A percentile compares a stretch with the other conserved stretches of the same genome.
These are phyloP conservation scores for Triticum dicoccoides DNA, from an alignment of 176 grass and related monocot species.

Conservation along the genomic window DNA sequence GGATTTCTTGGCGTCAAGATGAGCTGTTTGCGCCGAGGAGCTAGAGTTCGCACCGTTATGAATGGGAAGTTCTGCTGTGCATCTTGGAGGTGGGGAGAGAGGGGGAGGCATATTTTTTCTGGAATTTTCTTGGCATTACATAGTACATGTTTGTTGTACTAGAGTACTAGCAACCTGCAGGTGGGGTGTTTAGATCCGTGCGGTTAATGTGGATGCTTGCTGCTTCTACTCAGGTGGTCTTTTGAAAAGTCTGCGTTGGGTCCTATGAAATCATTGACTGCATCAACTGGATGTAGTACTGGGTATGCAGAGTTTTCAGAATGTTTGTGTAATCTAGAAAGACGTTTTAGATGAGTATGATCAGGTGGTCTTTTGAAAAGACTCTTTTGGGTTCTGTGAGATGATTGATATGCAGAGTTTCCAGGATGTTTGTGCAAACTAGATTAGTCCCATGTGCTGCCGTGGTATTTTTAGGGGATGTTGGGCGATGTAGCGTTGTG, in stretches of 20 bases:
- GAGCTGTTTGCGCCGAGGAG: background rate
- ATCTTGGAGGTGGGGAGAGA: background rate
- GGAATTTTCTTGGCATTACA: background rate
- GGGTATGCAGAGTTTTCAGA: background rate
- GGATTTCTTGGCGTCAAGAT: background rate
- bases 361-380: too few relatives aligned
- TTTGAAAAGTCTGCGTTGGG: background rate
- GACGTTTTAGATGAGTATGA: too few relatives aligned
- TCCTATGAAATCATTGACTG: slow-evolving; percentile 7
- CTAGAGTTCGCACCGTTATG: background rate
- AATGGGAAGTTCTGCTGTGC: background rate
- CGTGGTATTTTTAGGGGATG: background rate
- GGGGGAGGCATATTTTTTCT: background rate
- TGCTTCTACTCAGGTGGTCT: background rate
- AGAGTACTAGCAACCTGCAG: background rate
- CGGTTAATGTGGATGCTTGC: slow-evolving; percentile 19
- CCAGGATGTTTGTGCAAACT: background rate
- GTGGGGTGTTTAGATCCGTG: slow-evolving; percentile 14
- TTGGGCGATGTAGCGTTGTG: background rate
- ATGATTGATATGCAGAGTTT: background rate
- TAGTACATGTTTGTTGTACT: slow-evolving; percentile 20
- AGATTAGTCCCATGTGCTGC: background rate
- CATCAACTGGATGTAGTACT: too few relatives aligned
- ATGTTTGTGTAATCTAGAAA: background rate
- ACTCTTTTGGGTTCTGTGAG: background rate